Evolutionary conservation across 2,329 filamentous ascomycete species (phyloP), one percentile per base, ranked within the genome.

Genomic region (Coniochaeta prunicola): DNA sequence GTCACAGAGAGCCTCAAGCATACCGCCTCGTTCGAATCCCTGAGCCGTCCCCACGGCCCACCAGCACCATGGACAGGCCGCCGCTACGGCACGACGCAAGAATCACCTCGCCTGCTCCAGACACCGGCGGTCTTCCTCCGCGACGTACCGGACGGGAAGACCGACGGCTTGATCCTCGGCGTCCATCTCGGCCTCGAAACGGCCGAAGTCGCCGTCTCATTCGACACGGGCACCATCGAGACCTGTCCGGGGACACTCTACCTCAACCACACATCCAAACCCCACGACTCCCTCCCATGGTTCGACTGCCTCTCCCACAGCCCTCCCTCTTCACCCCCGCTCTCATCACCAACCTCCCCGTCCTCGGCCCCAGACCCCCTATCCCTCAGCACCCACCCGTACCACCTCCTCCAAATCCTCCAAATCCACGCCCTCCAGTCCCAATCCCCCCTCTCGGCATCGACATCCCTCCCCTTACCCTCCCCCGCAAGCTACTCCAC

Each of bases 391-490:
- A 34, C 53, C 30, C 53, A 55, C 53, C 53, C 53, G 15, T 55
- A 55, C 53, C 28, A 55, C 53, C 53, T 34, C 53, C 53, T 55
- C 53, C 53, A 55, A 13, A 33, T 55, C 53, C 53, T 55, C 53
- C 53, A 55, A 26, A 30, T 55, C 30, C 53, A 55, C 53, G 53
- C 53, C 53, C 28, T 34, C 3, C 53, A 55, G 24, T 33, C 53
- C 53, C 28, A 34, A 19, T 55, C 53, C 30, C 8, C n/a, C 30
- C 53, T 55, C 28, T 21, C n/a, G 7, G 21, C 53, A 7, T 13
- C 53, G 30, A 17, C 53, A 30, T 34, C 15, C 53, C 33, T 50
- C 30, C 33, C 53, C n/a, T 8, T 33, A 2, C 53, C 53, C 28
- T 21, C 24, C 31, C 53, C 30, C 10, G 17, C 28, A 19, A 34